Conservation (phyloP, 225 moss, liverwort and hornwort species). For the Takakia lepidozioides region DNA sequence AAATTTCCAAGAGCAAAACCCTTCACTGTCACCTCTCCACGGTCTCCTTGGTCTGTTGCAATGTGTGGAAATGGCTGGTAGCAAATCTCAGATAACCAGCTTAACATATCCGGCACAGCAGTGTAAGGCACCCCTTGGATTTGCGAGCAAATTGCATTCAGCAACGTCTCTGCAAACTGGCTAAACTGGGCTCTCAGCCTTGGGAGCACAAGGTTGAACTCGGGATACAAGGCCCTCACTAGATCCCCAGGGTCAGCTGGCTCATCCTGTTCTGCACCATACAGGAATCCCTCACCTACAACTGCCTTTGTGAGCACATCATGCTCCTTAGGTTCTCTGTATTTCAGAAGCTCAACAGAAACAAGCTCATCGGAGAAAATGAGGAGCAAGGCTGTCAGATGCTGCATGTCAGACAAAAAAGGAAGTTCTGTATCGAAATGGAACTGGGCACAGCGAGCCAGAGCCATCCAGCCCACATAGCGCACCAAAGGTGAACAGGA, state of each 20-base stretch:
- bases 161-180: constrained; percentile 53
- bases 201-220: constrained; percentile 64
- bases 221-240: constrained; percentile 71
- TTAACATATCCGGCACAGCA: constrained; percentile 74
- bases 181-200: constrained; percentile 69
- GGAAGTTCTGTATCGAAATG: constrained; percentile 48
- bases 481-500: constrained; percentile 78
- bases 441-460: constrained; percentile 60
- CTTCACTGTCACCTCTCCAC: constrained; percentile 19
- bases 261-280: constrained; percentile 23
- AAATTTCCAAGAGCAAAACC: constrained; percentile 63
- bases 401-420: constrained; percentile 59
- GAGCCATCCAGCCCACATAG: constrained; percentile 89
- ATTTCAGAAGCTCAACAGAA: constrained; percentile 50
- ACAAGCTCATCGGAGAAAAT: constrained; percentile 90
- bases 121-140: constrained; percentile 56
- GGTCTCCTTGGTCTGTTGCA: constrained; percentile 7
- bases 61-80: constrained; percentile 76
- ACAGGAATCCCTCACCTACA: no score
- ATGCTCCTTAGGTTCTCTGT: constrained; percentile 26
- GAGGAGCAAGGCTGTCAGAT: constrained; percentile 61
- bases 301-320: constrained; percentile 37
- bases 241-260: constrained; percentile 56
- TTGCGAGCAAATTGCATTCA: constrained; percentile 58
- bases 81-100: constrained; percentile 87